Base-by-base conservation (phyloP, 805 yeast species). In the Debaryomyces maramus region DNA sequence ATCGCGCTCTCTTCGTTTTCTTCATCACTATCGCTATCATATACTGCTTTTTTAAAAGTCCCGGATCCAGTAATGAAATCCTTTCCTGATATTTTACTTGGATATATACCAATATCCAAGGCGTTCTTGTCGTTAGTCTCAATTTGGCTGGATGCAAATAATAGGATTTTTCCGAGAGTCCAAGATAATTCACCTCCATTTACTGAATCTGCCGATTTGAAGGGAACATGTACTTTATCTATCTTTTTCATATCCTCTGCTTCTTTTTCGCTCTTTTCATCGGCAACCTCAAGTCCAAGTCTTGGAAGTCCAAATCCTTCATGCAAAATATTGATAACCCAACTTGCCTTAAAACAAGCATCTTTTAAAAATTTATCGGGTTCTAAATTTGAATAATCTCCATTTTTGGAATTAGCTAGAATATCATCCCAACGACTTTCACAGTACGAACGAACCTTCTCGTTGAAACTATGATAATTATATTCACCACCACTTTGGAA, bases 301-400 rank as follows among this genome's bases (percentile, higher is more conserved):
- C 90, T 61, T 1, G 99, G 98, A 26, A 93, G 71, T 17, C 82
- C 87, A 57, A 91, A 91, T 0, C 99, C 99, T 49, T 90, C 96
- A 58, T 88, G 97, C 19, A 93, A 64, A 22, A 93, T 77, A 53
- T 85, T 89, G 27, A 89, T 72, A 2, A 93, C 89, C 98, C 99
- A 93, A 41, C 87, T 81, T 4, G 97, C 95, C 55, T 93, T 93
- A 69, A 93, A 93, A 58, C 99, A 93, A 2, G 96, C 87, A 45
- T 81, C 83, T 39, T 68, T 72, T 24, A 93, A 66, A 41, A 77
- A 73, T 27, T 47, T 55, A 9, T 67, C 63, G 0, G 82, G 78
- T 21, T 75, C 67, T 17, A 86, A 67, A 23, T 73, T 70, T 13
- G 81, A 75, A 55, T 84, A 87, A 27, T 66, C 65, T 4, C 89